These are phyloP conservation scores for Metschnikowia amazonensis DNA, from an alignment of 805 yeast genomes.

Conservation along the genomic window DNA sequence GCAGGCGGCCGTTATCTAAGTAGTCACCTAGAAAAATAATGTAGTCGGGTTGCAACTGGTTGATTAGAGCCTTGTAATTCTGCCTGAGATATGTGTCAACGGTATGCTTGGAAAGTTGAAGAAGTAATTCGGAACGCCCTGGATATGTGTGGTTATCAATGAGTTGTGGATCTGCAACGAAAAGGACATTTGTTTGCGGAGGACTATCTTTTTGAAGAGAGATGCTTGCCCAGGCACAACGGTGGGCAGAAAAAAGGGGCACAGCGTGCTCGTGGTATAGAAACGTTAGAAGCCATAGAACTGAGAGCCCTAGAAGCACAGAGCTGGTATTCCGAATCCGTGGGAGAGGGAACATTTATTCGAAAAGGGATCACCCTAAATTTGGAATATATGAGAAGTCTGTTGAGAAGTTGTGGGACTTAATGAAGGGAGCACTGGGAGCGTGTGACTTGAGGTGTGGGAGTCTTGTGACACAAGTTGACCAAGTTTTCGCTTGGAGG, in stretches of 20 bases:
- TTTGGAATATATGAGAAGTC: neutral
- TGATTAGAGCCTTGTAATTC: slow-evolving; percentile 33
- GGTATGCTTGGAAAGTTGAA: slow-evolving; percentile 37
- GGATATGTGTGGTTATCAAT: slow-evolving; percentile 45
- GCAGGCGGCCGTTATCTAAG: slow-evolving; percentile 39
- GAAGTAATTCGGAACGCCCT: slow-evolving; percentile 29
- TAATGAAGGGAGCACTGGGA: neutral
- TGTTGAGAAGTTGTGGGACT: no score
- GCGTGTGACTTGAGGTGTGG: no score
- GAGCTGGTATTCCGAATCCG: slow-evolving; percentile 27
- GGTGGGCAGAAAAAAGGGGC: slow-evolving; percentile 25
- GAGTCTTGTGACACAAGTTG: neutral
- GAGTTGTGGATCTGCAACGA: slow-evolving; percentile 44
- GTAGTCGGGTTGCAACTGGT: slow-evolving; percentile 32
- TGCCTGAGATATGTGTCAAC: slow-evolving; percentile 37
- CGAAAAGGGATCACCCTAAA: neutral
- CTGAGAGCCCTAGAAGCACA: slow-evolving; percentile 21
- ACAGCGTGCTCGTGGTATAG: slow-evolving; percentile 30
- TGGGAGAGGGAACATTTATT: neutral
- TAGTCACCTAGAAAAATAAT: slow-evolving; percentile 41
- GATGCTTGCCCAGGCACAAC: slow-evolving; percentile 32
- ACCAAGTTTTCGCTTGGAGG: neutral
- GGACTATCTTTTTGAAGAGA: neutral
- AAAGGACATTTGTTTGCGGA: slow-evolving; percentile 26
- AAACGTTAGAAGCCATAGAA: slow-evolving; percentile 30